phyloP scores from a whole-genome alignment of 2,329 filamentous ascomycete genomes.

The Phoma herbarum region DNA sequence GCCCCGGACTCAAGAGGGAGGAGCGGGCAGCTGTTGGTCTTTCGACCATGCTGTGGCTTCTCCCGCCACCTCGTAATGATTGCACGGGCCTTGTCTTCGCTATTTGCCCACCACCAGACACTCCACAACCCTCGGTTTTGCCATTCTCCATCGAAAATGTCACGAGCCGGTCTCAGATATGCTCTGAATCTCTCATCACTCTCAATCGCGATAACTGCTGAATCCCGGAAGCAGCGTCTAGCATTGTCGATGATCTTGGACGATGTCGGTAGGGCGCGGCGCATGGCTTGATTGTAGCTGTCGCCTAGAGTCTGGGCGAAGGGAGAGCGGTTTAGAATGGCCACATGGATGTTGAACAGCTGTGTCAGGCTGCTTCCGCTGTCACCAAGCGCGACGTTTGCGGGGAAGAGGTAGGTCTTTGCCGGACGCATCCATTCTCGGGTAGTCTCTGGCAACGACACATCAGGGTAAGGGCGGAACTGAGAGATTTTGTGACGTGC shows the following conservation, averaged over 20 bases:
- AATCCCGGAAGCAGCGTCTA: neutral
- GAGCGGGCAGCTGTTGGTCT: too few relatives aligned
- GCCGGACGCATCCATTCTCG: slow-evolving; percentile 4
- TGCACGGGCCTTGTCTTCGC: slow-evolving; percentile 34
- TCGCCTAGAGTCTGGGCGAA: neutral
- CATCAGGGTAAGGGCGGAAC: slow-evolving; percentile 23
- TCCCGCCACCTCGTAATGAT: slow-evolving; percentile 35
- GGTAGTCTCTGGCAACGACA: slow-evolving; percentile 25
- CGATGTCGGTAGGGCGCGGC: neutral
- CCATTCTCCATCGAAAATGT: slow-evolving; percentile 25
- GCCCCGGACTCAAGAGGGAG: neutral
- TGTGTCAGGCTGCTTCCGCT: neutral
- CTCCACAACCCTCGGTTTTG: slow-evolving; percentile 23
- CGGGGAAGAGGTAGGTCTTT: neutral
- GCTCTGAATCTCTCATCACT: neutral
- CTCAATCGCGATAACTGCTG: neutral
- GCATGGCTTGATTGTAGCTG: neutral
- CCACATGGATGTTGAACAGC: neutral
- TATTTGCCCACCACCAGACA: slow-evolving; percentile 41
- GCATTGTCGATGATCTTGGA: neutral
- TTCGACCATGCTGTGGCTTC: neutral
- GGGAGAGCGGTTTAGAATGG: neutral
- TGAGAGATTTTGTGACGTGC: slow-evolving; percentile 24
- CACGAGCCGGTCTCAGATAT: neutral
- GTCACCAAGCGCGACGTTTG: neutral